Conservation (phyloP, 225 moss, liverwort and hornwort genomes). For the Polytrichum commune region DNA sequence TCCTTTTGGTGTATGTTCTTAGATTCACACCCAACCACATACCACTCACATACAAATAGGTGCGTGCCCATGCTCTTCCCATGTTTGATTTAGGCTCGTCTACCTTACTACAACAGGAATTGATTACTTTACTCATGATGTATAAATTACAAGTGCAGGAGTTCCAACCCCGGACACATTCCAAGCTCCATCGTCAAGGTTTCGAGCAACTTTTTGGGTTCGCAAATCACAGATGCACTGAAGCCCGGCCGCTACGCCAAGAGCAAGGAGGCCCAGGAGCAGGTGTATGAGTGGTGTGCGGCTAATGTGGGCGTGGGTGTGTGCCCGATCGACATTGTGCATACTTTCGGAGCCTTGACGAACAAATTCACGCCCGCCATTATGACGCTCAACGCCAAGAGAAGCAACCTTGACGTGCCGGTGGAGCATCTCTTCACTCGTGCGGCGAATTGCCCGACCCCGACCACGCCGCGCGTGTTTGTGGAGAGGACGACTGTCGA, state of each 20-base stretch:
- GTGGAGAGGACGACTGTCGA: constrained; percentile 12
- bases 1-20: too few relatives aligned
- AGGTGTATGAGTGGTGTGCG: constrained; percentile 15
- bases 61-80: too few relatives aligned
- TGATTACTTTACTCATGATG: too few relatives aligned
- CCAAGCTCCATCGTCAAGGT: constrained; percentile 1
- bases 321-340: constrained; percentile 11
- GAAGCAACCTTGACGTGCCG: constrained; percentile 15
- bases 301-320: constrained; percentile 7
- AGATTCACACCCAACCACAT: too few relatives aligned
- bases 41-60: too few relatives aligned
- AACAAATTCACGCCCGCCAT: constrained; percentile 4
- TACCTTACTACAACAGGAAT: too few relatives aligned
- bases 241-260: constrained; percentile 10
- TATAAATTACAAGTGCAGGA: too few relatives aligned
- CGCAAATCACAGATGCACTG: constrained; percentile 13
- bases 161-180: too few relatives aligned
- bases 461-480: constrained; percentile 11
- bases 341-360: not conserved
- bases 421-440: constrained; percentile 27
- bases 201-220: constrained; percentile 5
- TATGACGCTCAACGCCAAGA: constrained; percentile 4
- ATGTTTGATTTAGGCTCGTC: too few relatives aligned
- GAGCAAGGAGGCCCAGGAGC: constrained; percentile 18
- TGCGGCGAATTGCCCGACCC: constrained; percentile 21